Evolutionary conservation across 2,329 filamentous ascomycete genomes (phyloP), one percentile per base, ranked within the genome.

Genomic region (Epichloe baconii): DNA sequence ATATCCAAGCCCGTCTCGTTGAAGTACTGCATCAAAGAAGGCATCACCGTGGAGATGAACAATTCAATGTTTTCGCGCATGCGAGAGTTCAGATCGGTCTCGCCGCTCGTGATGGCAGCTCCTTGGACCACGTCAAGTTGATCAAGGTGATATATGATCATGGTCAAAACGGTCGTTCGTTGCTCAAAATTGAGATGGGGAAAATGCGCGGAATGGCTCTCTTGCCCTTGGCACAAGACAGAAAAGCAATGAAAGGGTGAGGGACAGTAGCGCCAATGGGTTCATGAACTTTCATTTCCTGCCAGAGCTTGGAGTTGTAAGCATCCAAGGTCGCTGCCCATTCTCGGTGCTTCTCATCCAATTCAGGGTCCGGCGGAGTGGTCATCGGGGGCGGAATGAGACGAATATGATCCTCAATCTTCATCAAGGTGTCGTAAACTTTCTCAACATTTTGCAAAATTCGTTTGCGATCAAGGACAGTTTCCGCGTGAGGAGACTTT

Each of bases 171-270:
- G 1, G 90, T 97, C 21, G 93, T 90, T 47, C 91, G 87, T 68
- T 97, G 90, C 63, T 96, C 86, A 55, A 90, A 86, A 56, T 86
- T 86, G 49, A 96, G 86, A 62, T 96, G 88, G 43, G 85, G 78
- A 97, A 97, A 49, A 97, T 86, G 51, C 93, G 88, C 47, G 89
- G 89, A 54, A 98, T 88, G 2, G 87, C 88, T 72, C 93, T 95
- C 73, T 96, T 97, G 62, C 93, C 93, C 73, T 98, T 98, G 58
- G 84, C 81, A 62, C 93, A 94, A 4, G 90, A 95, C 45, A 98
- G 74, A 66, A 98, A 91, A 45, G 90, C 88, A 59, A 98, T 96
- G 69, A 98, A 98, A 0, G 93, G 93, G 66, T 98, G 93, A 17
- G 82, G 76, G 4, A 85, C 79, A 49, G 84, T 87, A 44, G 74